Evolutionary conservation across 108 stramenopile species (phyloP), one percentile per base, ranked within the genome.

Genomic region (Nitzschia sp.): DNA sequence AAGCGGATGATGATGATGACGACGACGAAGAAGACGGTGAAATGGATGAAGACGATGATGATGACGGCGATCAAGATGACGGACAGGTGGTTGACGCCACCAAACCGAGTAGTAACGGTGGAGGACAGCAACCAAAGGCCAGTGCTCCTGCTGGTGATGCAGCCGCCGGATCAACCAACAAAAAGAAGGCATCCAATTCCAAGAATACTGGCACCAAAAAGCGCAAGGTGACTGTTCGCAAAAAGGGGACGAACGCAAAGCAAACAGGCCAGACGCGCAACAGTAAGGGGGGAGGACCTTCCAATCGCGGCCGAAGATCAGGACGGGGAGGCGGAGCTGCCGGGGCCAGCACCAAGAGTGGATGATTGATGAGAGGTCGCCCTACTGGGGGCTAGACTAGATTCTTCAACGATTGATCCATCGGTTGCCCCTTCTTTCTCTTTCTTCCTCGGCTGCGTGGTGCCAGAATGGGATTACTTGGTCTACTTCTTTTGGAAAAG

Each of bases 231-330:
- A 34, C 46, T 35, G 65, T 52, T 25, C 65, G 58, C 1, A 74
- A 74, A 60, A 74, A 67, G 46, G 58, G 47, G 16, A 61, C 73
- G 6, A 45, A 6, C 3, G 58, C 66, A 26, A 74, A 74, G 41
- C 2, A 19, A 38, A n/a, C n/a, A n/a, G n/a, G 33, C n/a, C 35
- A 61, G 16, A 22, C 25, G 30, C 60, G 60, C 22, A 38, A 41
- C 27, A 45, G n/a, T 4, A n/a, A n/a, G n/a, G n/a, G n/a, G n/a
- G n/a, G n/a, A n/a, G 48, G 36, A 35, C 36, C 59, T 30, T 36
- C 52, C 36, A 60, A 48, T 41, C 58, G 70, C 16, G 50, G 31
- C 50, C 70, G 70, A 27, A 48, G 53, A n/a, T 41, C 58, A 44
- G 70, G 70, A 15, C 60, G 70, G 3, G 70, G 61, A 21, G 53